Conservation (phyloP, 2,329 filamentous ascomycete genomes). For the Trichoderma cornu-damae region DNA sequence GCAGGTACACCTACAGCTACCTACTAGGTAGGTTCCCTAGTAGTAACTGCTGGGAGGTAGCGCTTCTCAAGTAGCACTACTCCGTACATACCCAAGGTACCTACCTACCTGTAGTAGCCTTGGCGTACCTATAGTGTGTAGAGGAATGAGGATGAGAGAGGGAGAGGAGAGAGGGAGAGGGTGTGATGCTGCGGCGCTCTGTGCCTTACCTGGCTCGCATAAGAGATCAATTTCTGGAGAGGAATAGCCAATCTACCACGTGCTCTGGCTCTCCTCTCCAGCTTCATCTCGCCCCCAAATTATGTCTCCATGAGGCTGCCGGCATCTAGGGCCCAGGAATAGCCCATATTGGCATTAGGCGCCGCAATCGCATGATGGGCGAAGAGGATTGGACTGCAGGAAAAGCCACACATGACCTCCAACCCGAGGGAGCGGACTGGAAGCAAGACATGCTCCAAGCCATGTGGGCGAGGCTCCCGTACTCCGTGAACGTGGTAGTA, state of each 20-base stretch:
- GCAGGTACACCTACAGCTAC: too few relatives aligned
- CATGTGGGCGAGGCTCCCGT: slow-evolving; percentile 16
- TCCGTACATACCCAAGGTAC: too few relatives aligned
- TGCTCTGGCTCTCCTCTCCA: slow-evolving; percentile 3
- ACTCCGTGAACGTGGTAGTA: too few relatives aligned
- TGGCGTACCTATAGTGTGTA: too few relatives aligned
- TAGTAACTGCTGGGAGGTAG: too few relatives aligned
- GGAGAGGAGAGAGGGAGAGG: neutral
- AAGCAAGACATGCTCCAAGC: slow-evolving; percentile 17
- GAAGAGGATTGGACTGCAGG: slow-evolving; percentile 5
- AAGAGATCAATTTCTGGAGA: slow-evolving; percentile 9
- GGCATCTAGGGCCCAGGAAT: neutral
- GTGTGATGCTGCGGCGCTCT: neutral
- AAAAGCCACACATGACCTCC: slow-evolving; percentile 9
- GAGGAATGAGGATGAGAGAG: too few relatives aligned
- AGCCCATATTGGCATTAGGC: neutral
- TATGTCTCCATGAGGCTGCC: slow-evolving; percentile 1
- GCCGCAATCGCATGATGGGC: slow-evolving; percentile 2
- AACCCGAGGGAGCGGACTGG: slow-evolving; percentile 12
- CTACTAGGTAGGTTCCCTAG: too few relatives aligned
- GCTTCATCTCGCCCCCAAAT: slow-evolving; percentile 10
- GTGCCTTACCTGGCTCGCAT: slow-evolving; percentile 11
- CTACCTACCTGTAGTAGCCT: too few relatives aligned
- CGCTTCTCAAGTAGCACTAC: too few relatives aligned
- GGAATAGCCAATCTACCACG: slow-evolving; percentile 7